These are phyloP conservation scores for Tympanopsis confertula DNA, from an alignment of 2,329 filamentous ascomycete species.

Conservation along the genomic window DNA sequence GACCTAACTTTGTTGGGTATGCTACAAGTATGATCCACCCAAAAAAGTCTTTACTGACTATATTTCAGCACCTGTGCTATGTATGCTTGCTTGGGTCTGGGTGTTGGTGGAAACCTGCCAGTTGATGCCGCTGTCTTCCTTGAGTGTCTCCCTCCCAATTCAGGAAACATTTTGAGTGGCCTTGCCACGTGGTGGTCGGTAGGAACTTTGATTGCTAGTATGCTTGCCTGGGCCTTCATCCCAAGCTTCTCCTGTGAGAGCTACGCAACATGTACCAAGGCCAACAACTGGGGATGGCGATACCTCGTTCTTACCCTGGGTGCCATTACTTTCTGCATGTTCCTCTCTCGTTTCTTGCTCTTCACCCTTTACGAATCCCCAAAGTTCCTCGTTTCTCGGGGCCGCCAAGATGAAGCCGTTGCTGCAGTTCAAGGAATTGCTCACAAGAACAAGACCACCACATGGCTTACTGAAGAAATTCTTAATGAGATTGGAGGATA, in stretches of 20 bases:
- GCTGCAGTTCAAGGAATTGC: conserved; percentile 8
- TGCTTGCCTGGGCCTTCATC: conserved; percentile 15
- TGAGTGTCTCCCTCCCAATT: conserved; percentile 20
- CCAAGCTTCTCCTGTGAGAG: conserved; percentile 15
- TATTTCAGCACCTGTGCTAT: conserved; percentile 37
- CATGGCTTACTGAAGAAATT: conserved; percentile 16
- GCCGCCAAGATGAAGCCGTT: conserved; percentile 5
- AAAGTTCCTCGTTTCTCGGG: conserved; percentile 16
- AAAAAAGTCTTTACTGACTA: conserved; percentile 15
- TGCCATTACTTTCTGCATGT: conserved; percentile 11
- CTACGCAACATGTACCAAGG: conserved; percentile 7
- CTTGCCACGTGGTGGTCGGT: conserved; percentile 37
- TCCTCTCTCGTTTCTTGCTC: conserved; percentile 12
- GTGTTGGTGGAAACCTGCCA: conserved; percentile 65
- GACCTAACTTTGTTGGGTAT: conserved; percentile 49
- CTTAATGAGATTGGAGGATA: conserved; percentile 15
- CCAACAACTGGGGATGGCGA: conserved; percentile 16
- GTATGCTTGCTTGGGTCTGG: conserved; percentile 51
- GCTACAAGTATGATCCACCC: conserved; percentile 11
- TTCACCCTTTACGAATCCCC: conserved; percentile 19
- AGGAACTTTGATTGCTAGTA: conserved; percentile 26
- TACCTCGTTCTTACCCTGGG: conserved; percentile 15
- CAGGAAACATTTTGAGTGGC: conserved; percentile 32
- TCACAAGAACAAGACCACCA: conserved; percentile 12
- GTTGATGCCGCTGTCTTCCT: conserved; percentile 55